These are phyloP conservation scores for Hypoxylon trugodes DNA, from an alignment of 495 filamentous ascomycete species.

Conservation along the genomic window DNA sequence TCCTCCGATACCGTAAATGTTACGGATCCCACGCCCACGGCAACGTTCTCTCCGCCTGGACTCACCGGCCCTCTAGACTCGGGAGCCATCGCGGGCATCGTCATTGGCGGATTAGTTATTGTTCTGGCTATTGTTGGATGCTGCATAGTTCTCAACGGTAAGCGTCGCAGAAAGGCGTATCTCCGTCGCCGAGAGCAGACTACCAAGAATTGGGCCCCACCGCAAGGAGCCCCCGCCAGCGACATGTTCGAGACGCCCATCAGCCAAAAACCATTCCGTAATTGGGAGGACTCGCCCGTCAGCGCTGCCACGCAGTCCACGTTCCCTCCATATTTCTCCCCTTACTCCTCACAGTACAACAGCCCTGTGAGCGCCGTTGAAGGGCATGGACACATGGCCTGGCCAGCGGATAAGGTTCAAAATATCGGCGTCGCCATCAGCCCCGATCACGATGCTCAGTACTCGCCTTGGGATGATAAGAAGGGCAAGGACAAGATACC, in stretches of 20 bases:
- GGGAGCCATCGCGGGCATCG: slow-evolving; percentile 62
- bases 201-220: slow-evolving; percentile 50
- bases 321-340: slow-evolving; percentile 58
- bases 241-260: slow-evolving; percentile 60
- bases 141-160: slow-evolving; percentile 58
- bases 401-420: slow-evolving; percentile 38
- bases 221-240: slow-evolving; percentile 40
- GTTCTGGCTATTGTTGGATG: slow-evolving; percentile 54
- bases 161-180: slow-evolving; percentile 55
- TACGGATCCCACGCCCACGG: slow-evolving; percentile 49
- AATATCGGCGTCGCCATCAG: slow-evolving; percentile 43
- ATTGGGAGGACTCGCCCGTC: slow-evolving; percentile 57
- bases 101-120: slow-evolving; percentile 55
- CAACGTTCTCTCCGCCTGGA: slow-evolving; percentile 30
- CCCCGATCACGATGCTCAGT: slow-evolving; percentile 28
- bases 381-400: slow-evolving; percentile 36
- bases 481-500: slow-evolving; percentile 42
- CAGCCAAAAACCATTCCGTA: slow-evolving; percentile 56
- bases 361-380: slow-evolving; percentile 55
- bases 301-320: slow-evolving; percentile 49
- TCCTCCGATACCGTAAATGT: slow-evolving; percentile 50
- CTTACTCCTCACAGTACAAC: slow-evolving; percentile 56
- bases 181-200: slow-evolving; percentile 50
- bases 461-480: slow-evolving; percentile 30
- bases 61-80: slow-evolving; percentile 53